Percentiles rank a stretch among this genome's conserved stretches.
Conservation (phyloP, 768 basidiomycete species). For the Kwoniella mangroviensis region DNA sequence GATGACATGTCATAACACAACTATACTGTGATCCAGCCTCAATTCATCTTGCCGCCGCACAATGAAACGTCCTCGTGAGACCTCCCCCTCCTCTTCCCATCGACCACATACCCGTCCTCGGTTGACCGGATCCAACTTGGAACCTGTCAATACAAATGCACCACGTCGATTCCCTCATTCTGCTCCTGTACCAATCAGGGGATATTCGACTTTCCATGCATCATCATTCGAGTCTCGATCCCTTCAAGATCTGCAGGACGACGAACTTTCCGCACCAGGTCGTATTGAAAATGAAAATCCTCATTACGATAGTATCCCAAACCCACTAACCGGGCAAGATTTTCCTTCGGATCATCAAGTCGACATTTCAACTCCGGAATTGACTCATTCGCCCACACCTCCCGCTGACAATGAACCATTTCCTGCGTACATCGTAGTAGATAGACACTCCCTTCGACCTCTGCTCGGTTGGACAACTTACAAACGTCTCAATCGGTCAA, state of each 20-base stretch:
- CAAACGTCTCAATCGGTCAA: not conserved
- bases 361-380: not conserved
- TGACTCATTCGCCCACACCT: slow-evolving; percentile 9
- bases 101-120: slow-evolving; percentile 2
- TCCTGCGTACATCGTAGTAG: slow-evolving; percentile 1
- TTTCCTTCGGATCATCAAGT: not conserved
- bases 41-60: not conserved
- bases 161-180: not conserved
- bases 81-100: slow-evolving; percentile 2
- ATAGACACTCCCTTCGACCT: not conserved
- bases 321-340: not conserved
- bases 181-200: not conserved
- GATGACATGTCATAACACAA: too few species aligned
- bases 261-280: not conserved
- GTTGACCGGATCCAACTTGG: not conserved
- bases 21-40: not conserved
- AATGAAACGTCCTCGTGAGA: slow-evolving; percentile 1
- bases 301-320: too few species aligned
- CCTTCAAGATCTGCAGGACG: not conserved
- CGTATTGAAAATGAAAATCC: not conserved
- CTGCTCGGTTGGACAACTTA: slow-evolving; percentile 3
- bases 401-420: not conserved
- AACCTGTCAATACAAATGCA: not conserved
- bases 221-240: not conserved
- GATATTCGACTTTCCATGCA: not conserved